A percentile compares a stretch with the other conserved stretches of the same genome.
phyloP scores from a whole-genome alignment of 73 alveolate genomes.

The Uronychia binucleata region DNA sequence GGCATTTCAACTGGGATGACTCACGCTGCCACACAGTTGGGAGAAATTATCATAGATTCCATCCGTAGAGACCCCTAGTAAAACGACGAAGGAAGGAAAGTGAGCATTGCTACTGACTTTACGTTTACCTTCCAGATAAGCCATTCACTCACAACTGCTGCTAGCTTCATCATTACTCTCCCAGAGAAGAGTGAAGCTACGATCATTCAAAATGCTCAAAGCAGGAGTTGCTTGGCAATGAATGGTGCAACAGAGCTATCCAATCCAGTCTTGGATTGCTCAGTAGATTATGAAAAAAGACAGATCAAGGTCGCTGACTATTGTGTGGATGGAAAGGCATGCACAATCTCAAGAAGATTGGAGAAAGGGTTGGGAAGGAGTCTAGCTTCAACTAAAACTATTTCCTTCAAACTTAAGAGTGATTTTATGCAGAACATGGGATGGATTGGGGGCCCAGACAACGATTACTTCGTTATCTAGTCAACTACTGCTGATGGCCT shows the following conservation, averaged over 20 bases:
- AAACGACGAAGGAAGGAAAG: constrained; percentile 16
- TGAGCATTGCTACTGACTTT: constrained; percentile 9
- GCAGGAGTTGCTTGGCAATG: not conserved
- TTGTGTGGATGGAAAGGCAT: constrained; percentile 34
- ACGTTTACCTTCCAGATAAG: constrained; percentile 4
- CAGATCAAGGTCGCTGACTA: constrained; percentile 40
- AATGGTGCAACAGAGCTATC: constrained; percentile 2
- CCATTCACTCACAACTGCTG: constrained; percentile 8
- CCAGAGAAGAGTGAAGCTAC: constrained; percentile 32
- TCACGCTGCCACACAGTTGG: constrained; percentile 16
- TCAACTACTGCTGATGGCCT: constrained; percentile 55
- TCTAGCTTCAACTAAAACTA: not conserved
- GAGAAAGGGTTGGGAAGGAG: not conserved
- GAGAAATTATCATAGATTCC: constrained; percentile 1
- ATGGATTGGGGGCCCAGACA: constrained; percentile 47
- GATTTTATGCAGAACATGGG: constrained; percentile 54
- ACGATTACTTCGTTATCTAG: constrained; percentile 38
- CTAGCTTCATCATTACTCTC: not conserved
- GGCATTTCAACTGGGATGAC: constrained; percentile 27
- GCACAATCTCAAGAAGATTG: constrained; percentile 23
- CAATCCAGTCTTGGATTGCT: constrained; percentile 21
- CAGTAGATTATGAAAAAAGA: constrained; percentile 12
- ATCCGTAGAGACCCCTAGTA: constrained; percentile 10
- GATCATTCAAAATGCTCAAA: not conserved
- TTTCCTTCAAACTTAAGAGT: constrained; percentile 27